Evolutionary conservation across 139 green algal genomes (phyloP).

Genomic region (Coccomyxa sp.): DNA sequence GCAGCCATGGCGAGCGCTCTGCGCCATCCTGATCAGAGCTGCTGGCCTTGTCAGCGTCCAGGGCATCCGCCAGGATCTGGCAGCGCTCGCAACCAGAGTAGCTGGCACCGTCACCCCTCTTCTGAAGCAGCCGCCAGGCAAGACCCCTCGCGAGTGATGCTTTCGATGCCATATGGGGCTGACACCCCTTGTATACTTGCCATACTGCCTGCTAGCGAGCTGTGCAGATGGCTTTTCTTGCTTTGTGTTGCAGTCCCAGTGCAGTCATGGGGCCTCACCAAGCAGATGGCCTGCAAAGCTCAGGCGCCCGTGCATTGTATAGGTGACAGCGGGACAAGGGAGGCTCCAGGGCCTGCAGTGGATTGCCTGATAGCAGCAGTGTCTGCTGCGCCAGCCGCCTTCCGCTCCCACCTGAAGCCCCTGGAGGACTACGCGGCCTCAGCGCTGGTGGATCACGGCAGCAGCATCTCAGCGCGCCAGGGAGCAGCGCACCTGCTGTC

Average conservation of each 20-base stretch:
- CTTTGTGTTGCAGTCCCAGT: not conserved
- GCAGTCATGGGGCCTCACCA: not conserved
- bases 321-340: no score
- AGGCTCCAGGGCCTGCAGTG: not conserved
- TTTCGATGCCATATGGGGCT: no score
- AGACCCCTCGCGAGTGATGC: no score
- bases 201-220: not conserved
- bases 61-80: no score
- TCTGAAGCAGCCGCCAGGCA: no score
- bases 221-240: not conserved
- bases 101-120: no score
- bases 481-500: not conserved
- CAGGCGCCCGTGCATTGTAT: not conserved
- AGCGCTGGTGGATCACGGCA: not conserved
- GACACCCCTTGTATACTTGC: no score
- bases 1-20: no score
- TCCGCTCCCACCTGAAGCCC: not conserved
- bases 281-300: not conserved
- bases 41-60: no score
- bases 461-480: not conserved
- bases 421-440: not conserved
- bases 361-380: not conserved
- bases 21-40: no score
- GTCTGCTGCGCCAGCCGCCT: not conserved
- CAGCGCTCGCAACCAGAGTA: no score